Conservation (phyloP, 305 asterid species). For the Withania somnifera region DNA sequence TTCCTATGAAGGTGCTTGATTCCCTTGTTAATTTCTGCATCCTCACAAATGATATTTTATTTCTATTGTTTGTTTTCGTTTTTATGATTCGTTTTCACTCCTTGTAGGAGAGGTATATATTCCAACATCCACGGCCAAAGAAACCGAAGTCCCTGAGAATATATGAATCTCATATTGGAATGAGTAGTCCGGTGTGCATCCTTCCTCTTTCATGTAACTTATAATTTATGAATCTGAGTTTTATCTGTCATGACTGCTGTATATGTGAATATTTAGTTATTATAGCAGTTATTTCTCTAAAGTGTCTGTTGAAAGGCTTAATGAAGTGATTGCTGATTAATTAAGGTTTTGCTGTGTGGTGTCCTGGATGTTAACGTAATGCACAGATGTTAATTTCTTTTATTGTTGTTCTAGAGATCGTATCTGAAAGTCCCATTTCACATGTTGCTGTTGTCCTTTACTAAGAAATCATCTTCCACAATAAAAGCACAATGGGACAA, state of each 20-base stretch:
- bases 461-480: not conserved
- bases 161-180: constrained; percentile 95
- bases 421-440: not conserved
- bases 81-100: constrained; percentile 6
- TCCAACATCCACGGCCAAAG: constrained; percentile 82
- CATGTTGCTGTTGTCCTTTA: not conserved
- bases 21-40: not conserved
- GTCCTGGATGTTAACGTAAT: not conserved
- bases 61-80: constrained; percentile 5
- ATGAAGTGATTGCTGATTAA: not conserved
- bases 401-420: not conserved
- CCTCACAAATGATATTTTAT: not conserved
- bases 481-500: not conserved
- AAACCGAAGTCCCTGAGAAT: constrained; percentile 87
- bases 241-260: not conserved
- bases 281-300: not conserved
- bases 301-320: not conserved
- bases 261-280: not conserved
- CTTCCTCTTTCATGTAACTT: constrained; percentile 24
- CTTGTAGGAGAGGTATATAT: constrained; percentile 72
- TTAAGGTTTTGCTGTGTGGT: not conserved
- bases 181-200: constrained; percentile 92
- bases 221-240: constrained; percentile 8
- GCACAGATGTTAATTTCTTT: not conserved
- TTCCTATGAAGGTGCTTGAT: not conserved